Evolutionary conservation across 306 rosid genomes (phyloP).

Genomic region (Trifolium subterraneum): DNA sequence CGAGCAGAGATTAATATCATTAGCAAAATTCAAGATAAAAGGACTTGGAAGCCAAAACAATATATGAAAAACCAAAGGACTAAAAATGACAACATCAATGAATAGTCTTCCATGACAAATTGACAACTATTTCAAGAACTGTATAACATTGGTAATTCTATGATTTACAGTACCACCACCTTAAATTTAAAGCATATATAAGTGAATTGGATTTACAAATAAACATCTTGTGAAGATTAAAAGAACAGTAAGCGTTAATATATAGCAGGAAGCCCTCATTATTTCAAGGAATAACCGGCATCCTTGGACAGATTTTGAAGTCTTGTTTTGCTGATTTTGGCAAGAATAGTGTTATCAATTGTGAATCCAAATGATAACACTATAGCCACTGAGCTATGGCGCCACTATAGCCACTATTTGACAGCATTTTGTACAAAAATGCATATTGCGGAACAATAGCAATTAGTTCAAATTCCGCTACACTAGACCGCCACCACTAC

Average conservation of each 20-base stretch:
- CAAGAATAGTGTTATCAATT: background rate
- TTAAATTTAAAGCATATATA: constrained; percentile 20
- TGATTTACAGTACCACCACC: constrained; percentile 17
- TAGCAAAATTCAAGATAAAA: constrained; percentile 35
- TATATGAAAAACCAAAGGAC: constrained; percentile 2
- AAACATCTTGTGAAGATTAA: background rate
- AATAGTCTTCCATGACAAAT: constrained; percentile 20
- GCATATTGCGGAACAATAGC: too few relatives aligned
- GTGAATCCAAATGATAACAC: too few relatives aligned
- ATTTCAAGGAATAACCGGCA: background rate
- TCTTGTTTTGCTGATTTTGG: background rate
- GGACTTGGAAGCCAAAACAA: constrained; percentile 27
- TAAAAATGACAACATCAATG: constrained; percentile 31
- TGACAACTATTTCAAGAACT: constrained; percentile 9
- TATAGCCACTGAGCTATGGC: too few relatives aligned
- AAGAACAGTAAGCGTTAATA: background rate
- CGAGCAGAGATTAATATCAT: background rate
- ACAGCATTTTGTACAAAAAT: too few relatives aligned
- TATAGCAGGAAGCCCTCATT: background rate
- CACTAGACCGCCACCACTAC: too few relatives aligned
- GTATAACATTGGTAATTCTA: background rate
- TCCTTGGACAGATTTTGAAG: constrained; percentile 18
- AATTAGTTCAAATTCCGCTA: too few relatives aligned
- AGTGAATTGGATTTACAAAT: constrained; percentile 23
- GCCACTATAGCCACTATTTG: too few relatives aligned